Evolutionary conservation across 768 basidiomycete genomes (phyloP).

Genomic region (Termitomyces heimii): DNA sequence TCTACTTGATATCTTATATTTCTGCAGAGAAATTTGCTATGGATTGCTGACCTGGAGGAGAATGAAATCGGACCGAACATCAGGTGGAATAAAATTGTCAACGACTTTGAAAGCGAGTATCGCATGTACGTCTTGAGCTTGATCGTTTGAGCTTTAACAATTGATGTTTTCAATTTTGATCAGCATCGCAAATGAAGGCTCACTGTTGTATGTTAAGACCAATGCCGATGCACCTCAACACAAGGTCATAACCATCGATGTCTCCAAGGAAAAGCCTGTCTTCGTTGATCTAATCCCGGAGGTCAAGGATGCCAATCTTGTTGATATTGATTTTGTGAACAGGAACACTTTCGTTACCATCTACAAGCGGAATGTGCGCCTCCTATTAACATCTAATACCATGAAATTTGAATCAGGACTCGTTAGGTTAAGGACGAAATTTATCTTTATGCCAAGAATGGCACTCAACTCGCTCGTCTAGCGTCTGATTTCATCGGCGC

Average conservation of each 20-base stretch:
- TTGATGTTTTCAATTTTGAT: constrained; percentile 2
- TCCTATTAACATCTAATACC: background rate
- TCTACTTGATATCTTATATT: background rate
- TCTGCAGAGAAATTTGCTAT: constrained; percentile 64
- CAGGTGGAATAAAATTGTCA: constrained; percentile 65
- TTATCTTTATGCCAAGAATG: constrained; percentile 58
- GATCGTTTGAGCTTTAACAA: background rate
- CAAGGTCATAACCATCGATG: constrained; percentile 60
- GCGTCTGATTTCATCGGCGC: constrained; percentile 66
- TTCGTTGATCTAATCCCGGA: constrained; percentile 65
- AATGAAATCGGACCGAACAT: constrained; percentile 58
- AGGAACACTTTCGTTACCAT: constrained; percentile 51
- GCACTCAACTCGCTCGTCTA: constrained; percentile 48
- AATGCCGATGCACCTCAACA: constrained; percentile 62
- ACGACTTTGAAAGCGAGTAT: constrained; percentile 66
- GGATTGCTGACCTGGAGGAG: constrained; percentile 63
- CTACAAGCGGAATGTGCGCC: constrained; percentile 69
- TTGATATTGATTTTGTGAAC: constrained; percentile 39
- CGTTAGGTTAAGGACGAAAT: constrained; percentile 72
- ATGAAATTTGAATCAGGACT: constrained; percentile 1
- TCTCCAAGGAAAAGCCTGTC: constrained; percentile 40
- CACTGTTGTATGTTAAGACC: constrained; percentile 58
- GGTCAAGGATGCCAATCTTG: constrained; percentile 54
- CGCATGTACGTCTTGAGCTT: constrained; percentile 41
- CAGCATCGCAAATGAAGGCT: constrained; percentile 62